A percentile compares a stretch with the other conserved stretches of the same genome.
phyloP scores from a whole-genome alignment of 75 land plant genomes.

The Isoetes taiwanensis region DNA sequence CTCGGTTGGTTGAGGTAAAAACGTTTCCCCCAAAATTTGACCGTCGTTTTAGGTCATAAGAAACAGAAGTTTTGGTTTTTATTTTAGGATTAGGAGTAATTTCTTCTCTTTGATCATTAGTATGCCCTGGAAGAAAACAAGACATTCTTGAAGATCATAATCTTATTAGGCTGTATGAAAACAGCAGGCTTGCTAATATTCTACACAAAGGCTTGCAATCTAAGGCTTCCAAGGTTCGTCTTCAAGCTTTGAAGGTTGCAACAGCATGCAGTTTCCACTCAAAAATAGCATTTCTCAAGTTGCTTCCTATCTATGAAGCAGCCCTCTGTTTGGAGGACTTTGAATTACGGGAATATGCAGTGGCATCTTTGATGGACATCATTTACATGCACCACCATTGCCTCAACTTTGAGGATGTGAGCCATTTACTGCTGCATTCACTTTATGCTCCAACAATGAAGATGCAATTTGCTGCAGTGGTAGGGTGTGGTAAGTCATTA shows the following conservation, averaged over 20 bases:
- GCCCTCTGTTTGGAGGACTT: constrained; percentile 12
- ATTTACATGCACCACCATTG: constrained; percentile 9
- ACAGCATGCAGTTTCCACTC: constrained; percentile 15
- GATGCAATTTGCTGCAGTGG: constrained; percentile 5
- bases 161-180: too few relatives aligned
- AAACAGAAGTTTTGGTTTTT: not conserved
- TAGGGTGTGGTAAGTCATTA: constrained; percentile 15
- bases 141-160: too few relatives aligned
- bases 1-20: constrained; percentile 10
- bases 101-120: too few relatives aligned
- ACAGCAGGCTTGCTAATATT: constrained; percentile 10
- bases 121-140: constrained; percentile 10
- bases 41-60: not conserved
- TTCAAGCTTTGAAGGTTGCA: constrained; percentile 15
- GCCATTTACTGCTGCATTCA: constrained; percentile 8
- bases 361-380: constrained; percentile 15
- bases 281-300: not conserved
- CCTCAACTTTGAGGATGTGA: not conserved
- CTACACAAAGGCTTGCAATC: constrained; percentile 14
- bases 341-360: constrained; percentile 2
- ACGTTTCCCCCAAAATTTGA: too few relatives aligned
- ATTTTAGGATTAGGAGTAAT: too few relatives aligned
- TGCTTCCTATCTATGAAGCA: constrained; percentile 13
- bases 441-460: constrained; percentile 10
- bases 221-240: constrained; percentile 6